Percentiles rank a stretch among this genome's conserved stretches.
phyloP scores from a whole-genome alignment of 2,329 filamentous ascomycete genomes.

The Fusarium chuoi region DNA sequence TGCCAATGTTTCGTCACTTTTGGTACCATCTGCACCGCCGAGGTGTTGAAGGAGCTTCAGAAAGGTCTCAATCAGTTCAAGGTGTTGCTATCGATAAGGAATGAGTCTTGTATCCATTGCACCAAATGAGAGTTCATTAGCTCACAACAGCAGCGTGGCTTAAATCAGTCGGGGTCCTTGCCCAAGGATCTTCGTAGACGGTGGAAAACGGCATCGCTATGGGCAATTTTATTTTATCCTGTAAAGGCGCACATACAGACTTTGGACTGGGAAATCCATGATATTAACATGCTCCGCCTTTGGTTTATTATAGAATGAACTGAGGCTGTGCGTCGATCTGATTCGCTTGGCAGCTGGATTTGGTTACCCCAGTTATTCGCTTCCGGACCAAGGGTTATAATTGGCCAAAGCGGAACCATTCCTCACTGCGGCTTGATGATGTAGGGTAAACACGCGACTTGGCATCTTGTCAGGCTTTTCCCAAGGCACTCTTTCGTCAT shows the following conservation, averaged over 20 bases:
- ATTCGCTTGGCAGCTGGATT: neutral
- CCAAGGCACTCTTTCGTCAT: neutral
- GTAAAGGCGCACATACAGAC: too few relatives aligned
- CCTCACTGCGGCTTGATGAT: neutral
- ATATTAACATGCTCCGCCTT: rapidly evolving
- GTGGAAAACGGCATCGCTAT: neutral
- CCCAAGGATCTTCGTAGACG: neutral
- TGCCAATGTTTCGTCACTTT: neutral
- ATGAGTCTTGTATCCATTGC: neutral
- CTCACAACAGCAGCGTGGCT: neutral
- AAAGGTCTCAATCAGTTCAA: neutral
- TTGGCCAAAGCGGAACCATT: neutral
- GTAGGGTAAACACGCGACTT: neutral
- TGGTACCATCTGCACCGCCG: rapidly evolving
- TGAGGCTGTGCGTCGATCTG: neutral
- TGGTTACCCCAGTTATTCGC: neutral
- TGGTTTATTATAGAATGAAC: neutral
- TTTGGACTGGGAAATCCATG: too few relatives aligned
- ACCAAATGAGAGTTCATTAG: neutral
- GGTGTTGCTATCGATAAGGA: neutral
- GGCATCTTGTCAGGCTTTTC: neutral
- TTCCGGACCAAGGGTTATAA: rapidly evolving
- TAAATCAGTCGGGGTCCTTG: neutral
- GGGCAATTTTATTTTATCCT: neutral
- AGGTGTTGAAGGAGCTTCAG: neutral